These are phyloP conservation scores for Puccinia novopanici DNA, from an alignment of 1,284 basidiomycete species.

Conservation along the genomic window DNA sequence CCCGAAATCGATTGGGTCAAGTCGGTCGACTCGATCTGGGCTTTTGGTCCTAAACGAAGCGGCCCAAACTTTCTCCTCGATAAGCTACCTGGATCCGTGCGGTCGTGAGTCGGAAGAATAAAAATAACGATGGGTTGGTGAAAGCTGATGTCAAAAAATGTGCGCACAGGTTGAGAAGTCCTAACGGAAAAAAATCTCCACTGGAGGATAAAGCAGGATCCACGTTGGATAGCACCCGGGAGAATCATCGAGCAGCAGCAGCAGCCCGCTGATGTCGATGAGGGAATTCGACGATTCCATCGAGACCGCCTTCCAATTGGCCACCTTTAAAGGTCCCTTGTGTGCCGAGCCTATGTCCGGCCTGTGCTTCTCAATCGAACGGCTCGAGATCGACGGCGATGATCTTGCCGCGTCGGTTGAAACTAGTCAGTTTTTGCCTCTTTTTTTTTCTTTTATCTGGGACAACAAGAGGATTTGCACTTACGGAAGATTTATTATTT, in stretches of 20 bases:
- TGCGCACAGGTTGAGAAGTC: slow-evolving; percentile 32
- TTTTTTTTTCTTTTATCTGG: neutral
- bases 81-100: slow-evolving; percentile 57
- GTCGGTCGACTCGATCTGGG: slow-evolving; percentile 75
- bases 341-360: slow-evolving; percentile 95
- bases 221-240: neutral
- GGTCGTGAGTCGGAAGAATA: slow-evolving; percentile 57
- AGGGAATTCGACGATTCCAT: slow-evolving; percentile 77
- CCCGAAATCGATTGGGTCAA: slow-evolving; percentile 80
- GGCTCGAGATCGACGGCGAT: slow-evolving; percentile 64
- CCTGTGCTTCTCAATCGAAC: slow-evolving; percentile 85
- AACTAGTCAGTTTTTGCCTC: slow-evolving; percentile 60
- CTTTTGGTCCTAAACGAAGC: slow-evolving; percentile 83
- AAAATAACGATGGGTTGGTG: neutral
- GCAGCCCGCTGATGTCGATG: slow-evolving; percentile 51
- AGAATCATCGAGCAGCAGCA: no score
- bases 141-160: slow-evolving; percentile 14
- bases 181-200: neutral
- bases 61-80: slow-evolving; percentile 88
- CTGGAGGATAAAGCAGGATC: neutral
- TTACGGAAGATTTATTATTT: neutral
- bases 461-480: neutral
- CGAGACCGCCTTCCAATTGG: slow-evolving; percentile 93
- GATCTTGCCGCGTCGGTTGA: slow-evolving; percentile 65
- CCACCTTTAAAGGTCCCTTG: slow-evolving; percentile 87